These are phyloP conservation scores for Trametes hirsuta DNA, from an alignment of 1,284 basidiomycete genomes.

Conservation along the genomic window DNA sequence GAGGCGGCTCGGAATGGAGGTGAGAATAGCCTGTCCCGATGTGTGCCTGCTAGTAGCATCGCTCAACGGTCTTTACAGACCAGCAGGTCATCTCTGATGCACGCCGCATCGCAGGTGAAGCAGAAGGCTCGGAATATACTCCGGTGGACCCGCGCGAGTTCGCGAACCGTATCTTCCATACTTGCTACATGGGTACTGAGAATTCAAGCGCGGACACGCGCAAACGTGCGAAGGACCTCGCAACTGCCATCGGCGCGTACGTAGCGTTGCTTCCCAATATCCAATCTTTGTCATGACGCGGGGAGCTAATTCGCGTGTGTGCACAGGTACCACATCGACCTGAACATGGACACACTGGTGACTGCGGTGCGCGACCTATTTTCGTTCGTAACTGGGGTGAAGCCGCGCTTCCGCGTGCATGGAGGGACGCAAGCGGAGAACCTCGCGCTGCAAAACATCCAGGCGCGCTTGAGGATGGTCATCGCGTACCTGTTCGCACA, in stretches of 20 bases:
- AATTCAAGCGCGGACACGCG: conserved; percentile 92
- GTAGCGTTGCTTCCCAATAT: background rate
- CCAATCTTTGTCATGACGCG: background rate
- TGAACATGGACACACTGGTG: conserved; percentile 96
- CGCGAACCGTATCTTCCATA: conserved; percentile 88
- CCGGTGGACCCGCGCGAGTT: conserved; percentile 90
- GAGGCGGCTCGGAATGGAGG: conserved; percentile 76
- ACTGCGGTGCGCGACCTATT: conserved; percentile 86
- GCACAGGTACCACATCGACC: conserved; percentile 86
- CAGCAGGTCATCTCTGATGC: conserved; percentile 91
- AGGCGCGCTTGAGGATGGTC: conserved; percentile 95
- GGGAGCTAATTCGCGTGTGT: too few species aligned
- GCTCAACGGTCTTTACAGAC: conserved; percentile 47
- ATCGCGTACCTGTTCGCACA: conserved; percentile 98
- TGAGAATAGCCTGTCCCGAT: conserved; percentile 37
- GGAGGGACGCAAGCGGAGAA: conserved; percentile 92
- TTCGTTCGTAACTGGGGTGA: conserved; percentile 78
- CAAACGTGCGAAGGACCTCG: conserved; percentile 83
- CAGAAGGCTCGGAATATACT: conserved; percentile 78
- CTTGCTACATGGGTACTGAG: conserved; percentile 99
- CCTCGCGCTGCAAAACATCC: conserved; percentile 96
- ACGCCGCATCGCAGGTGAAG: conserved; percentile 85
- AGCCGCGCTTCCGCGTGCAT: conserved; percentile 86
- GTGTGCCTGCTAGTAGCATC: background rate
- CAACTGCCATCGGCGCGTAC: conserved; percentile 87